phyloP scores from a whole-genome alignment of 257 asterid genomes.

The Petunia secreta region DNA sequence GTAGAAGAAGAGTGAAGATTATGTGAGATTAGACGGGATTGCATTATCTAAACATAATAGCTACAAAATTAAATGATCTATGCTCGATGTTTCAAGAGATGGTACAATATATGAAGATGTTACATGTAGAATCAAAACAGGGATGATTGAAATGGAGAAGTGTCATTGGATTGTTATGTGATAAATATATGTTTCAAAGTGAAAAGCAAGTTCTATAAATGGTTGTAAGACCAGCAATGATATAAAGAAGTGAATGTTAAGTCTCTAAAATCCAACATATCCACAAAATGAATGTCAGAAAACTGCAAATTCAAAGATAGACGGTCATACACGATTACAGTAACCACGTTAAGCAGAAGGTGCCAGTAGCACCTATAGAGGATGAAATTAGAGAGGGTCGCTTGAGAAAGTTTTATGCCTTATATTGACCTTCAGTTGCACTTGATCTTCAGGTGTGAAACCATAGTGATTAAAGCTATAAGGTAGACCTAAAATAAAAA shows the following conservation, averaged over 20 bases:
- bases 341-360: background rate
- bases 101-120: background rate
- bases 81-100: background rate
- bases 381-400: background rate
- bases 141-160: background rate
- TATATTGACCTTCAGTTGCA: background rate
- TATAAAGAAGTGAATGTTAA: background rate
- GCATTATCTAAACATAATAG: background rate
- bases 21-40: background rate
- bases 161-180: constrained; percentile 2
- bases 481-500: background rate
- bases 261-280: background rate
- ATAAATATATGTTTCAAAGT: background rate
- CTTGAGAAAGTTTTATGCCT: background rate
- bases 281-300: background rate
- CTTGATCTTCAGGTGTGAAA: background rate
- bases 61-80: background rate
- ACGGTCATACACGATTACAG: background rate
- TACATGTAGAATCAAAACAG: background rate
- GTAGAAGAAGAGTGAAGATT: background rate
- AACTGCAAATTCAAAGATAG: background rate
- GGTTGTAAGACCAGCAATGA: background rate
- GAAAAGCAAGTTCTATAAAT: background rate
- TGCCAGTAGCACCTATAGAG: background rate
- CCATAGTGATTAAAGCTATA: background rate